These are phyloP conservation scores for Stephanodiscus minutulus DNA, from an alignment of 108 stramenopile genomes.

Conservation along the genomic window DNA sequence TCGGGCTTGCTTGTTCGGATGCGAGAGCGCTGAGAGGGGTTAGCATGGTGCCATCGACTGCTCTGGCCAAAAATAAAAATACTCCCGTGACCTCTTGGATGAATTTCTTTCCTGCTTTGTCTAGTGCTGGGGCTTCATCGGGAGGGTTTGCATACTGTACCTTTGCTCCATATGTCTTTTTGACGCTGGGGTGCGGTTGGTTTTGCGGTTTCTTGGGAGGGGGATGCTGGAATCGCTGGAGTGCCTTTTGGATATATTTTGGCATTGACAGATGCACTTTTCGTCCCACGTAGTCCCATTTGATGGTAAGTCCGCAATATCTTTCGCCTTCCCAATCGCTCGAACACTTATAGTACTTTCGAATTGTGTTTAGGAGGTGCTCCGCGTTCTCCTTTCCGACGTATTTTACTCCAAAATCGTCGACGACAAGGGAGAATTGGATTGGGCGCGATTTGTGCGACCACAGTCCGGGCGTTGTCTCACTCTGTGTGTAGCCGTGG, in stretches of 20 bases:
- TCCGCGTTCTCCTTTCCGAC: not conserved
- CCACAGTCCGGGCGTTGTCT: constrained; percentile 52
- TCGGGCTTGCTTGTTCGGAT: no score
- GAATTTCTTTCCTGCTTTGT: no score
- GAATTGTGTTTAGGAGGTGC: not conserved
- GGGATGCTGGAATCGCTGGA: not conserved
- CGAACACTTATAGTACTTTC: not conserved
- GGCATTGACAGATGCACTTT: not conserved
- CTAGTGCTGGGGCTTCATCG: no score
- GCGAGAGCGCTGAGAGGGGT: no score
- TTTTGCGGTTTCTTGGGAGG: no score
- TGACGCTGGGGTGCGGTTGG: no score
- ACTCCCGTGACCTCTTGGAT: no score
- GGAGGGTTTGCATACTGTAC: no score
- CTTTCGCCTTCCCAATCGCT: not conserved
- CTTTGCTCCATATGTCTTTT: no score
- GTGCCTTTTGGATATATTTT: not conserved
- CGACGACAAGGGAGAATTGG: constrained; percentile 32
- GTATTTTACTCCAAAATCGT: constrained; percentile 43
- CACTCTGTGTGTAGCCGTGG: constrained; percentile 30
- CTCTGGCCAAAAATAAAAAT: no score
- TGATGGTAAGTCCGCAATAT: not conserved
- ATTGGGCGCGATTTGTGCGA: constrained; percentile 23
- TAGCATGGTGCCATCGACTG: no score
- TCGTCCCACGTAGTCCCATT: constrained; percentile 4